Percentiles rank a stretch among this genome's conserved stretches.
These are phyloP conservation scores for Venturia nashicola DNA, from an alignment of 2,329 filamentous ascomycete species.

Conservation along the genomic window DNA sequence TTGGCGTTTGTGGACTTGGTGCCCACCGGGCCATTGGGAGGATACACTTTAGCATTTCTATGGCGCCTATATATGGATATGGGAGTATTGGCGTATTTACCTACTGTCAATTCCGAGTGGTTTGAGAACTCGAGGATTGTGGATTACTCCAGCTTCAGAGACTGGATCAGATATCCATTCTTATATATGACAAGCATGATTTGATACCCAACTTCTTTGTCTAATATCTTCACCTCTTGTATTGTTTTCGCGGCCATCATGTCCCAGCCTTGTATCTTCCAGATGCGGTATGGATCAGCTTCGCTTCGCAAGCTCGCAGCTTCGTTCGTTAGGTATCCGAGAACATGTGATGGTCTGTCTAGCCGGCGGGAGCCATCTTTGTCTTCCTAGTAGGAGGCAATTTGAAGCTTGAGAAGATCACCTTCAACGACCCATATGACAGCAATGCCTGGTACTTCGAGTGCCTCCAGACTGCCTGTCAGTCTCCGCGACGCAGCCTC, in stretches of 20 bases:
- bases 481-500: conserved; percentile 57
- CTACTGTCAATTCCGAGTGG: neutral
- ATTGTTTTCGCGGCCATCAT: neutral
- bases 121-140: neutral
- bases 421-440: neutral
- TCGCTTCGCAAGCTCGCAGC: neutral
- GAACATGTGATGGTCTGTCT: neutral
- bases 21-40: neutral
- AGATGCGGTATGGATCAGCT: neutral
- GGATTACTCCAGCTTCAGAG: neutral
- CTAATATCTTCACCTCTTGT: neutral
- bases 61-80: neutral
- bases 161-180: neutral
- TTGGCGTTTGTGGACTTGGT: neutral
- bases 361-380: neutral
- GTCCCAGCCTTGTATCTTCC: neutral
- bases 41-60: neutral
- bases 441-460: conserved; percentile 25
- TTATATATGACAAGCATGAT: neutral
- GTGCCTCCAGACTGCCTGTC: conserved; percentile 54
- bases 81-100: neutral
- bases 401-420: neutral
- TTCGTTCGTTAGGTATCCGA: neutral
- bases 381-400: neutral
- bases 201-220: neutral